Base-by-base conservation (phyloP, 345 rosid genomes). In the Gossypium longicalyx region DNA sequence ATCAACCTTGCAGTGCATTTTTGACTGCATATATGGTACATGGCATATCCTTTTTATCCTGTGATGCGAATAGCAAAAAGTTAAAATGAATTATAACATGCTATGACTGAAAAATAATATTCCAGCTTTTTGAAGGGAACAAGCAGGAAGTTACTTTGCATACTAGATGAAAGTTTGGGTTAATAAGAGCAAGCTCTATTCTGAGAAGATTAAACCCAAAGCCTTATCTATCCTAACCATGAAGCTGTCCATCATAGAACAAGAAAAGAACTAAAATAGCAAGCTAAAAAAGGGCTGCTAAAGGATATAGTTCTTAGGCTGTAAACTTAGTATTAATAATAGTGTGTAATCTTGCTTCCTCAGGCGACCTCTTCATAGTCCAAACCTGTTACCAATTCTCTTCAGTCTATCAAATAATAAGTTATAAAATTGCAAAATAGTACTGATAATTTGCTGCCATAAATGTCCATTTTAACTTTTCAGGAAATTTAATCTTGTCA, bases 21-120 rank as follows among this genome's bases (percentile, higher is more conserved):
- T 94, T 86, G 92, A 93, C 51, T 92, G 97, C 85, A 94, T 94
- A 78, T 89, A 81, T 83, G 97, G 98, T 90, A 94, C 45, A 77
- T 54, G 52, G 16, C 63, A 73, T 69, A 45, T 51, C 10, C 8
- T 41, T 52, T 27, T 74, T 53, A 61, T 54, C 61, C 5, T 54
- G 12, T 43, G 41, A 34, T 66, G 54, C 1, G 20, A 53, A 34
- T 53, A 7, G 23, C 34, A 41, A 54, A 52, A 54, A 20, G 25
- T 19, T 54, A 69, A 54, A 19, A 29, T 47, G 67, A 22, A 44
- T 57, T 29, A 72, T 59, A 72, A 58, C 67, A 17, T 59, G 54
- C 75, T 27, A 22, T 23, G 53, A 45, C 23, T 23, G 34, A 49
- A 25, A 47, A 51, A 59, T 44, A 27, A n/a, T 58, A 9, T 60